Evolutionary conservation across 306 rosid species (phyloP), one percentile per base, ranked within the genome.

Genomic region (Nissolia schottii): DNA sequence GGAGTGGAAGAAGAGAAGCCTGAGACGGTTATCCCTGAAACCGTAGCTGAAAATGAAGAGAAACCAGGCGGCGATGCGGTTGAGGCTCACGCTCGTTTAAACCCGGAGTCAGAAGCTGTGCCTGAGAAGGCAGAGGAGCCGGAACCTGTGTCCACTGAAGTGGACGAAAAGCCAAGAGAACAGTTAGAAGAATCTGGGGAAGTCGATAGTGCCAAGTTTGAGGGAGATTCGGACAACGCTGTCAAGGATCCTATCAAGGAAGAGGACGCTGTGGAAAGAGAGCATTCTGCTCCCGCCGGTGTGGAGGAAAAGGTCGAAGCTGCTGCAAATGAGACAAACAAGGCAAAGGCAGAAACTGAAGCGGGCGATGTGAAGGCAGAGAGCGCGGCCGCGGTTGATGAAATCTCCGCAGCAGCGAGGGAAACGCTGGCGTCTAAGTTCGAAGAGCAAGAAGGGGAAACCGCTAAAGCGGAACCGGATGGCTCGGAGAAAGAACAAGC

Each of bases 381-480:
- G 45, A 69, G 64, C 5, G 71, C 49, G 57, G n/a, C n/a, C n/a
- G n/a, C n/a, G 73, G 81, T 61, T 16, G 85, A 53, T 25, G 85
- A 82, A 80, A 81, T 72, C 29, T 74, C 70, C 5, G 55, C 64
- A 51, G 80, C 77, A n/a, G 64, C 64, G 63, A 70, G 87, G 75
- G 87, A 83, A 71, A 54, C 90, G 16, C 24, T 84, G 75, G 85
- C 86, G 69, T 74, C 80, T 38, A 83, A 84, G 32, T 76, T 83
- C 12, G 79, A 86, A 75, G 85, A 79, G 15, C 74, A 80, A 57
- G 82, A 73, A 15, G 80, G 82, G 83, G 85, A 85, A 69, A 23
- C 79, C 48, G 32, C 10, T 62, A 25, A 54, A 75, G 48, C 69
- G 13, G 84, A 34, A 14, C 77, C 0, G 49, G 23, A 59, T 29